A percentile compares a stretch with the other conserved stretches of the same genome.
These are phyloP conservation scores for Primulina huaijiensis DNA, from an alignment of 257 asterid genomes.

Conservation along the genomic window DNA sequence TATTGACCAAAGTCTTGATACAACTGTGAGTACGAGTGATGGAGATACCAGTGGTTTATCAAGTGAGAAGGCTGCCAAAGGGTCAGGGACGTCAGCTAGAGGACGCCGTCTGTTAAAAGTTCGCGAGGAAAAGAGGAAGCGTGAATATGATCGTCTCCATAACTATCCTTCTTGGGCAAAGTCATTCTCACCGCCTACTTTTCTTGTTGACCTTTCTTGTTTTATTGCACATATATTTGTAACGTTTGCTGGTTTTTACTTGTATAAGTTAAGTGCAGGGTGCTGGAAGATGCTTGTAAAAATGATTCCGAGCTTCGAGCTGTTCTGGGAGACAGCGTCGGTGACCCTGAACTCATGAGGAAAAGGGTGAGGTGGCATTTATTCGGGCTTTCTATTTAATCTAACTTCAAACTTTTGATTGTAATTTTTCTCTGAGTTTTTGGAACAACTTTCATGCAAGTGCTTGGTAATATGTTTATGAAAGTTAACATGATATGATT, in stretches of 20 bases:
- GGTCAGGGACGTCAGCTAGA: conserved; percentile 93
- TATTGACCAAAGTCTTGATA: conserved; percentile 25
- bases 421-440: background rate
- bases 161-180: conserved; percentile 96
- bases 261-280: conserved; percentile 45
- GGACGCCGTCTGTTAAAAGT: conserved; percentile 76
- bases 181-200: conserved; percentile 31
- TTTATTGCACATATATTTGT: background rate
- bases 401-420: background rate
- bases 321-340: conserved; percentile 89
- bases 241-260: background rate
- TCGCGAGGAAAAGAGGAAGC: conserved; percentile 87
- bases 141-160: conserved; percentile 63
- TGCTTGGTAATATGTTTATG: background rate
- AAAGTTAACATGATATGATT: no score
- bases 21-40: conserved; percentile 29
- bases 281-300: conserved; percentile 85
- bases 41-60: conserved; percentile 21
- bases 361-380: conserved; percentile 50
- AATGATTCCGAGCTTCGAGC: conserved; percentile 86
- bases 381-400: background rate
- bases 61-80: conserved; percentile 48
- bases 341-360: conserved; percentile 91
- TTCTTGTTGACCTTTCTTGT: conserved; percentile 14
- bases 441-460: no score